Evolutionary conservation across 495 filamentous ascomycete genomes (phyloP), one percentile per base, ranked within the genome.

Genomic region (Hypoxylon cercidicola): DNA sequence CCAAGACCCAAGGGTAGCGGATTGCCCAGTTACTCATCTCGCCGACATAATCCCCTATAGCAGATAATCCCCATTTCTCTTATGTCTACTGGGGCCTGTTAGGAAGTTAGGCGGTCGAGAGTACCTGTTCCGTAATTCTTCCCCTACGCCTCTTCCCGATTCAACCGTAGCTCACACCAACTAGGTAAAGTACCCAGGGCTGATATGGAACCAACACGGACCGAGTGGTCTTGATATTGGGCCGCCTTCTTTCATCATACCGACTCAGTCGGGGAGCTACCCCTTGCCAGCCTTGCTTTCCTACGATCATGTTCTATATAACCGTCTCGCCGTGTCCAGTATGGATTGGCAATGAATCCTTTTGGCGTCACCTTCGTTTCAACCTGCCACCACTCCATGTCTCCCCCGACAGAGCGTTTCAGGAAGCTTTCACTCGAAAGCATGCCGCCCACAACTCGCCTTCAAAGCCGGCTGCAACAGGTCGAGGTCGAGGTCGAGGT

Each of bases 351-450:
- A 30, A 30, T 7, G 47, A 56, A 28, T 54, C 20, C 43, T 60
- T 60, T 48, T 18, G n/a, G 60, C 44, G 52, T 64, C 49, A 52
- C 13, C 44, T 30, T 35, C 32, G 65, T 68, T 68, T 68, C 62
- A 55, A 48, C 62, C 23, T 28, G 9, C 35, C 62, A 49, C 35
- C 61, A 52, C 50, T 66, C 56, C 43, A 64, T 74, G 44, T 74
- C 76, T 50, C 67, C 72, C 34, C 77, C 77, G 23, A 72, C 71
- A 23, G 70, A 74, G 47, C 55, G 71, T 54, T 62, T 81, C 65
- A 77, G 71, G 52, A 72, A 69, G 68, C 76, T 81, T 69, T 77
- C 77, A 32, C 66, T 81, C 13, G 77, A 72, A 56, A 66, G 65
- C 66, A 75, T 74, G 59, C 71, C 75, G 13, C 51, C 61, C 3